These are phyloP conservation scores for Fusarium algeriense DNA, from an alignment of 2,329 filamentous ascomycete genomes.

Conservation along the genomic window DNA sequence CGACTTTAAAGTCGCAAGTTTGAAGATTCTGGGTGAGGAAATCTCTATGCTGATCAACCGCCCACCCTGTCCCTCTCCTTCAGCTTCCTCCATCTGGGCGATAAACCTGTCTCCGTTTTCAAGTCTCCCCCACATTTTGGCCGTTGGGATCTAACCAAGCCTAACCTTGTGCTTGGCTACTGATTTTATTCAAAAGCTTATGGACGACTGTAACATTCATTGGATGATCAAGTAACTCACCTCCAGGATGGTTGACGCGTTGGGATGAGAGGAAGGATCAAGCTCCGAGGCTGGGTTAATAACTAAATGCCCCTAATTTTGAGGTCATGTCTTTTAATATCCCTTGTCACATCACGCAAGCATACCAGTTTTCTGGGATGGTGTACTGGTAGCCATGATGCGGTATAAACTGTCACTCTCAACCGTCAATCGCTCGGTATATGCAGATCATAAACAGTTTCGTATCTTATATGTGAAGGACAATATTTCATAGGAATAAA, in stretches of 20 bases:
- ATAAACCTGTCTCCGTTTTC: conserved; percentile 2
- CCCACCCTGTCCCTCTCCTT: not conserved
- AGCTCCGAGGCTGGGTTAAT: not conserved
- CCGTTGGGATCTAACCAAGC: conserved; percentile 28
- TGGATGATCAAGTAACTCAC: conserved; percentile 7
- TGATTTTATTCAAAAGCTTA: conserved; percentile 24
- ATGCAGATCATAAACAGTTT: not conserved
- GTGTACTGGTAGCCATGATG: not conserved
- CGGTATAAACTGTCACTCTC: not conserved
- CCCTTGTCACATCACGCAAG: conserved; percentile 22
- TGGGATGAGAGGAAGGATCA: conserved; percentile 3
- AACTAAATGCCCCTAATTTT: conserved; percentile 26
- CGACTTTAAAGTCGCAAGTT: conserved; percentile 18
- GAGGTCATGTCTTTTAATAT: conserved; percentile 9
- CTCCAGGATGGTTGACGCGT: conserved; percentile 13
- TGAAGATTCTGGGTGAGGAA: conserved; percentile 28
- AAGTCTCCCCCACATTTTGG: conserved; percentile 21
- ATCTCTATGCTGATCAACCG: conserved; percentile 4
- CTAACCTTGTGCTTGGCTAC: conserved; percentile 15
- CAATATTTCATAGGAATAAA: not conserved
- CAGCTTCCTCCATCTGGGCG: not conserved
- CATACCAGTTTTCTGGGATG: conserved; percentile 30
- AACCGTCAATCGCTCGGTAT: not conserved
- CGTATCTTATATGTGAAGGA: not conserved
- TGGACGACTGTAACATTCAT: not conserved